Conservation (phyloP, 176 grass and related monocot genomes). For the Paspalum vaginatum region DNA sequence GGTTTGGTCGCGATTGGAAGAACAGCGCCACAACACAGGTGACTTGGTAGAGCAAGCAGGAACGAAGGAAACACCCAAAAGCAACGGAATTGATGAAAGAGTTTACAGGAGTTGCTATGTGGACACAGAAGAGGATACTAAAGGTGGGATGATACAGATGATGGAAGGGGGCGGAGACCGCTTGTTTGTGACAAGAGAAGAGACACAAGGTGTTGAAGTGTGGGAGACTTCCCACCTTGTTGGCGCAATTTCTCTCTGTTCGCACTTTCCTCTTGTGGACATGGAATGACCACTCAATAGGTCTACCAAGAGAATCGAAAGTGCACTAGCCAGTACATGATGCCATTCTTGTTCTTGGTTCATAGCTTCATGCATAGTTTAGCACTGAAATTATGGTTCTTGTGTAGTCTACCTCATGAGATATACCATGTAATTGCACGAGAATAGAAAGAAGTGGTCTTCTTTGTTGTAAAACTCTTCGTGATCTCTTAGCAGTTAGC, state of each 20-base stretch:
- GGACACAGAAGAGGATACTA: slow-evolving; percentile 67
- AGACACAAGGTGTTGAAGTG: slow-evolving; percentile 66
- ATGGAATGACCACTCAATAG: neutral
- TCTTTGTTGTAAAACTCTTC: slow-evolving; percentile 18
- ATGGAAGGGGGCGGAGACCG: slow-evolving; percentile 83
- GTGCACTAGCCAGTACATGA: slow-evolving; percentile 24
- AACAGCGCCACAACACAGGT: neutral
- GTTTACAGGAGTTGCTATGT: slow-evolving; percentile 63
- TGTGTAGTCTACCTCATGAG: neutral
- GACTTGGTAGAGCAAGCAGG: slow-evolving; percentile 24
- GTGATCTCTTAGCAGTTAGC: neutral
- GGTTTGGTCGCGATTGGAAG: slow-evolving; percentile 77
- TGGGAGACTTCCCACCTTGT: slow-evolving; percentile 74
- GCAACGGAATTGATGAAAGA: slow-evolving; percentile 31
- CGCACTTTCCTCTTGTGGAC: slow-evolving; percentile 2
- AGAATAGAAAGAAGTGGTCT: neutral
- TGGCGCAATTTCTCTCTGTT: slow-evolving; percentile 50
- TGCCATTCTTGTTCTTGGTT: slow-evolving; percentile 24
- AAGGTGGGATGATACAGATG: slow-evolving; percentile 59
- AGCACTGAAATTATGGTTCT: slow-evolving; percentile 11
- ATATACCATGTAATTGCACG: slow-evolving; percentile 19
- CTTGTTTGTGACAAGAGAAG: slow-evolving; percentile 74
- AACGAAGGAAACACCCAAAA: slow-evolving; percentile 19
- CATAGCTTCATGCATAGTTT: slow-evolving; percentile 13
- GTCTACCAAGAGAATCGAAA: neutral